These are phyloP conservation scores for Ophiostoma tasmaniense DNA, from an alignment of 2,329 filamentous ascomycete species.

Conservation along the genomic window DNA sequence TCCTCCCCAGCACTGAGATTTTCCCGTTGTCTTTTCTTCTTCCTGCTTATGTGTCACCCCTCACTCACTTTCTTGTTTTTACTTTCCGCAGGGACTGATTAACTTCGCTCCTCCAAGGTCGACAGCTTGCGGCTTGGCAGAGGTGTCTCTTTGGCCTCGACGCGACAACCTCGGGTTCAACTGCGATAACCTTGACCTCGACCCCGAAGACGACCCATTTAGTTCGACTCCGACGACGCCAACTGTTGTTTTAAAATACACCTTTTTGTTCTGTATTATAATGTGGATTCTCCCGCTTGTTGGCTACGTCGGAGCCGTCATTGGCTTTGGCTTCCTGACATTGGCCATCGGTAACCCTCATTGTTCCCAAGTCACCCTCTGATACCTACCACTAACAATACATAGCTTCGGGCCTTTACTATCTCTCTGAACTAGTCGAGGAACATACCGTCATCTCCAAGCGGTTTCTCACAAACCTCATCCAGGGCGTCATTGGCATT, in stretches of 20 bases:
- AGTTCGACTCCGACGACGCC: neutral
- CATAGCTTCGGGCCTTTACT: constrained; percentile 80
- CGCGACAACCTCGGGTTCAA: too few species aligned
- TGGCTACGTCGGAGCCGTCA: constrained; percentile 76
- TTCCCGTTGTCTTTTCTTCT: neutral
- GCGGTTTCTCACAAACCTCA: constrained; percentile 72
- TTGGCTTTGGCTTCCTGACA: constrained; percentile 91
- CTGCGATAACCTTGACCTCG: neutral
- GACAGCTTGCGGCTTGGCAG: constrained; percentile 11
- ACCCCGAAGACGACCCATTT: neutral
- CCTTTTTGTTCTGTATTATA: constrained; percentile 25
- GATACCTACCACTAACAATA: constrained; percentile 15
- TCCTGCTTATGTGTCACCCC: neutral
- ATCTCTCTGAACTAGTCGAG: constrained; percentile 94
- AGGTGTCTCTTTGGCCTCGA: neutral
- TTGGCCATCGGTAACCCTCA: constrained; percentile 60
- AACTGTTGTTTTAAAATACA: neutral
- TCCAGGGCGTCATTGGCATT: constrained; percentile 69
- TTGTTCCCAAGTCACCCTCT: neutral
- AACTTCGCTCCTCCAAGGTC: neutral
- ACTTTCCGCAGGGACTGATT: neutral
- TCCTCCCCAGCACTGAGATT: neutral
- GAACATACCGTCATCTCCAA: constrained; percentile 93
- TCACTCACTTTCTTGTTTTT: neutral
- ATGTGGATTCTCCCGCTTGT: constrained; percentile 97